Percentiles rank a stretch among this genome's conserved stretches.
phyloP scores from a whole-genome alignment of 305 asterid species.

The Striga hermonthica region DNA sequence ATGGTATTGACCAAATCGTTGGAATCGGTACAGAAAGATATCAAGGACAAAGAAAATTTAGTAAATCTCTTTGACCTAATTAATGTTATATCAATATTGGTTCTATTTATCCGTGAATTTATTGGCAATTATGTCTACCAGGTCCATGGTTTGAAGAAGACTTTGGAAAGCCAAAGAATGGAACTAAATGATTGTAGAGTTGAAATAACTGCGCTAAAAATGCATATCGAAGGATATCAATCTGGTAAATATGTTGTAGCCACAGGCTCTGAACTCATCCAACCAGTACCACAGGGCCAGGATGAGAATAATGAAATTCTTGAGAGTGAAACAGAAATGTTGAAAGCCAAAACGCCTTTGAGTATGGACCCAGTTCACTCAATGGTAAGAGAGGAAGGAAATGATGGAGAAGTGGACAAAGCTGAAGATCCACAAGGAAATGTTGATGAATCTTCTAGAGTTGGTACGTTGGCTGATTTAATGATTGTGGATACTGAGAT shows the following conservation, averaged over 20 bases:
- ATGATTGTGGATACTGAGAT: conserved; percentile 37
- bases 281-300: conserved; percentile 41
- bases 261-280: conserved; percentile 37
- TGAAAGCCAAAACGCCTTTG: conserved; percentile 37
- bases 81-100: conserved; percentile 22
- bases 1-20: conserved; percentile 63
- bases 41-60: conserved; percentile 74
- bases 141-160: conserved; percentile 48
- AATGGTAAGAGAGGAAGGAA: conserved; percentile 36
- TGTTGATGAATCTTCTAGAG: conserved; percentile 35
- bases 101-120: conserved; percentile 27
- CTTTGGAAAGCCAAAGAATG: conserved; percentile 65
- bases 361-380: conserved; percentile 39
- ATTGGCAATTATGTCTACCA: conserved; percentile 35
- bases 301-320: conserved; percentile 40
- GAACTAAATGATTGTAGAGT: conserved; percentile 91
- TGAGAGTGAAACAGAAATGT: conserved; percentile 43
- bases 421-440: conserved; percentile 39
- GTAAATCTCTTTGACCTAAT: conserved; percentile 37
- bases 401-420: conserved; percentile 33
- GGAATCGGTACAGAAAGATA: conserved; percentile 84
- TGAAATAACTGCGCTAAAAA: conserved; percentile 92
- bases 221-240: conserved; percentile 75
- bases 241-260: conserved; percentile 44
- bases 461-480: conserved; percentile 38